These are phyloP conservation scores for Tetrapisispora nanseiensis DNA, from an alignment of 805 yeast genomes.

Conservation along the genomic window DNA sequence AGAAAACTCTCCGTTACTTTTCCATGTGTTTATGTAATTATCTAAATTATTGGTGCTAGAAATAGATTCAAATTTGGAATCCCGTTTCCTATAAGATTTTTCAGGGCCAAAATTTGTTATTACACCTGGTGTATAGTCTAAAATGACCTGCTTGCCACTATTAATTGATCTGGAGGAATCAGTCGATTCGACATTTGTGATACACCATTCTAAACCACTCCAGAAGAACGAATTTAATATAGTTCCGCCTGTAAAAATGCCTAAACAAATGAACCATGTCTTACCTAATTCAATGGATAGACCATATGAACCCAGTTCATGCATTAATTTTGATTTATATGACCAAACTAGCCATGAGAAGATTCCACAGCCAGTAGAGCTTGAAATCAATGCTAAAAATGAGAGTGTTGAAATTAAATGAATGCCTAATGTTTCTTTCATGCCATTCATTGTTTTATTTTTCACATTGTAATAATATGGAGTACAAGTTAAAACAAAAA, in stretches of 20 bases:
- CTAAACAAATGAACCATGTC: constrained; percentile 19
- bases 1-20: background rate
- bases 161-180: background rate
- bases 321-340: constrained; percentile 13
- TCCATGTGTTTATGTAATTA: background rate
- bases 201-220: constrained; percentile 31
- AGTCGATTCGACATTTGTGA: constrained; percentile 3
- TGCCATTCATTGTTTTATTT: constrained; percentile 15
- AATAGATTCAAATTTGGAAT: background rate
- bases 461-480: constrained; percentile 23
- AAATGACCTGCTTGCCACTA: background rate
- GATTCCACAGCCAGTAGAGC: constrained; percentile 12
- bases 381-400: constrained; percentile 15
- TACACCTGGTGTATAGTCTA: constrained; percentile 1
- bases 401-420: constrained; percentile 21
- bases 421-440: constrained; percentile 14
- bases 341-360: constrained; percentile 14
- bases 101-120: background rate
- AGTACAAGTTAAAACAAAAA: constrained; percentile 8
- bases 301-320: constrained; percentile 22
- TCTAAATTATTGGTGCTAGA: background rate
- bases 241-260: constrained; percentile 15
- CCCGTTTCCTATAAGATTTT: background rate
- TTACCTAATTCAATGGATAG: constrained; percentile 20
- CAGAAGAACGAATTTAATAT: constrained; percentile 21